A percentile compares a stretch with the other conserved stretches of the same genome.
phyloP scores from a whole-genome alignment of 139 green algal genomes.

The Chlamydomonas sp. region DNA sequence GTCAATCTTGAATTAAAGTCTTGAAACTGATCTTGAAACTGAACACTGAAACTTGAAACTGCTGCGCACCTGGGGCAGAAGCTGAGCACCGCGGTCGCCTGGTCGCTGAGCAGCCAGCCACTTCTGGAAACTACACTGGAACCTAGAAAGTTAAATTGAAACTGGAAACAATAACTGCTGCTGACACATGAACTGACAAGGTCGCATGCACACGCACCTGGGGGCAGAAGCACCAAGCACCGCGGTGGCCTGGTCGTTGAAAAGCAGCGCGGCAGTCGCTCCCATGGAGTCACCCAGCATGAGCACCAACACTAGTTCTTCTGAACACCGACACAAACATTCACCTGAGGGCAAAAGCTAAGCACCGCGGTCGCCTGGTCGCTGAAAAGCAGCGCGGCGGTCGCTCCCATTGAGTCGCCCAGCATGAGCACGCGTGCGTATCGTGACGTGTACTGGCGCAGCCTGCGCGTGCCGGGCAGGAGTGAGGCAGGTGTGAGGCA shows the following conservation, averaged over 20 bases:
- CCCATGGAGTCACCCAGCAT: slow-evolving; percentile 93
- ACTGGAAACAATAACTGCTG: too few species aligned
- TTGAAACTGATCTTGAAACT: slow-evolving; percentile 84
- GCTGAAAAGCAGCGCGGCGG: slow-evolving; percentile 71
- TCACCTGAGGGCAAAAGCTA: slow-evolving; percentile 82
- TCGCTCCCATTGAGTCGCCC: slow-evolving; percentile 90
- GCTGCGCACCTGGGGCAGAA: slow-evolving; percentile 83
- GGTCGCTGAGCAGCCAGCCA: too few species aligned
- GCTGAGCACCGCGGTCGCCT: slow-evolving; percentile 70
- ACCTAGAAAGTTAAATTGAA: too few species aligned
- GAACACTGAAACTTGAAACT: too few species aligned
- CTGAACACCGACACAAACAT: too few species aligned
- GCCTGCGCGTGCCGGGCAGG: slow-evolving; percentile 13
- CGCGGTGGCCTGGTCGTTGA: slow-evolving; percentile 57
- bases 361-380: slow-evolving; percentile 67
- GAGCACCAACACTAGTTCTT: too few species aligned
- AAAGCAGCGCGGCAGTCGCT: slow-evolving; percentile 73
- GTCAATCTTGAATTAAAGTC: slow-evolving; percentile 71
- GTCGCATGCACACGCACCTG: slow-evolving; percentile 73
- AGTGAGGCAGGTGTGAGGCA: too few species aligned
- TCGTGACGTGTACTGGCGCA: slow-evolving; percentile 17
- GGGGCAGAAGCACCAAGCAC: slow-evolving; percentile 82
- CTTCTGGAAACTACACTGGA: too few species aligned
- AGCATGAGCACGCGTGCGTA: slow-evolving; percentile 68
- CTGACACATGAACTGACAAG: too few species aligned